Percentiles rank a stretch among this genome's conserved stretches.
phyloP scores from a whole-genome alignment of 106 monocot species.

The Apostasia ramifera region DNA sequence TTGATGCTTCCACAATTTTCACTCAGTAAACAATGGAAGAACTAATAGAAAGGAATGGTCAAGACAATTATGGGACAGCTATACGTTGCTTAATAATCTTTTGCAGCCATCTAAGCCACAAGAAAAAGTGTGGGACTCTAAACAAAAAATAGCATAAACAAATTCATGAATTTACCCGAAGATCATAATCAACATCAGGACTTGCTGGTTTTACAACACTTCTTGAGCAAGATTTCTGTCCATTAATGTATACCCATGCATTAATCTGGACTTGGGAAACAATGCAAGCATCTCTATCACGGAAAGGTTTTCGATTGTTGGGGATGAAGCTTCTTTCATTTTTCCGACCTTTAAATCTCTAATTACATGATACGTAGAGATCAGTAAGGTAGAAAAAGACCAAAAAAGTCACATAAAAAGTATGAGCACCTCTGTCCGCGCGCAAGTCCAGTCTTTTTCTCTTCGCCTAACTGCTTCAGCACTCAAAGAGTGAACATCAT shows the following conservation, averaged over 20 bases:
- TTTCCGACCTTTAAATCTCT: slow-evolving; percentile 77
- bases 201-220: slow-evolving; percentile 19
- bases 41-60: not conserved
- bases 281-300: slow-evolving; percentile 40
- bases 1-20: too few relatives aligned
- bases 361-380: not conserved
- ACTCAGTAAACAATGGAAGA: not conserved
- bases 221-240: slow-evolving; percentile 48
- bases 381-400: not conserved
- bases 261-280: slow-evolving; percentile 94
- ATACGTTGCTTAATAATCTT: not conserved
- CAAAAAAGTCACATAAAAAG: not conserved
- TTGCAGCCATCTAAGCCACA: not conserved
- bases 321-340: slow-evolving; percentile 25
- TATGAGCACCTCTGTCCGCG: slow-evolving; percentile 55
- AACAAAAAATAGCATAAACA: not conserved
- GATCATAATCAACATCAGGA: slow-evolving; percentile 59
- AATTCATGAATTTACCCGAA: slow-evolving; percentile 34
- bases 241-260: slow-evolving; percentile 86
- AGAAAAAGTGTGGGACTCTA: not conserved
- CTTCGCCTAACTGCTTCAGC: slow-evolving; percentile 21
- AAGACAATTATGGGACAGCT: not conserved
- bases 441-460: slow-evolving; percentile 61
- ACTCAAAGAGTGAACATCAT: slow-evolving; percentile 22
- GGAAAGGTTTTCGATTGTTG: slow-evolving; percentile 7